phyloP scores from a whole-genome alignment of 2,329 filamentous ascomycete species.

The Alternaria gansuensis region DNA sequence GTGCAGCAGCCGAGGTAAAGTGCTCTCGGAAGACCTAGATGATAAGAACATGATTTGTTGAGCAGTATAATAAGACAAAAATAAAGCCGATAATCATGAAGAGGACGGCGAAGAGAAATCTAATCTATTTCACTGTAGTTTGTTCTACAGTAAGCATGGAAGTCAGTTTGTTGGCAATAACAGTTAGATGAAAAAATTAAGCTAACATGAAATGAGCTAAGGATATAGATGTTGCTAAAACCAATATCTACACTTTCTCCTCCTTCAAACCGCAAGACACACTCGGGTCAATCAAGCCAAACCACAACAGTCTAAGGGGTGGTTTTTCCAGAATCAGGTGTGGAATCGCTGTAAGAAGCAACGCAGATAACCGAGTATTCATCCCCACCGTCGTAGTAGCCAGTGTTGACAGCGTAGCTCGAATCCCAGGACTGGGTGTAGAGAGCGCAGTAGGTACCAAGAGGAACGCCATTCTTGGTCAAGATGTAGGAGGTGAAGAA shows the following conservation, averaged over 20 bases:
- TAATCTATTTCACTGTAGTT: background rate
- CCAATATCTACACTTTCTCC: background rate
- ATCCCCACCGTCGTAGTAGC: slow-evolving; percentile 29
- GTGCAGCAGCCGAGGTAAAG: background rate
- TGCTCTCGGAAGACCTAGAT: background rate
- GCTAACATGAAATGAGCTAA: background rate
- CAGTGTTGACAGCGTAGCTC: slow-evolving; percentile 36
- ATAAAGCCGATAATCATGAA: background rate
- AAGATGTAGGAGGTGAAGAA: slow-evolving; percentile 54
- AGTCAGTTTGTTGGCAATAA: background rate
- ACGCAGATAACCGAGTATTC: slow-evolving; percentile 16
- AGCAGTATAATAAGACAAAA: background rate
- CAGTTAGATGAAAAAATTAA: slow-evolving; percentile 3
- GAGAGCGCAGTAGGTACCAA: slow-evolving; percentile 51
- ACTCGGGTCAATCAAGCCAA: background rate
- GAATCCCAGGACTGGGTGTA: slow-evolving; percentile 34
- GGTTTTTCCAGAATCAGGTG: slow-evolving; percentile 16
- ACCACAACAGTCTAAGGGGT: background rate
- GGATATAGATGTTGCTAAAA: background rate
- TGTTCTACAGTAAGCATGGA: background rate
- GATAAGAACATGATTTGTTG: background rate
- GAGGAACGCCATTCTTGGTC: slow-evolving; percentile 45
- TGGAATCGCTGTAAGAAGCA: slow-evolving; percentile 16
- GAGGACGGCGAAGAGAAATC: background rate
- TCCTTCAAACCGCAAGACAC: background rate